phyloP scores from a whole-genome alignment of 1,139 yeast species.

The Candida sanyaensis region DNA sequence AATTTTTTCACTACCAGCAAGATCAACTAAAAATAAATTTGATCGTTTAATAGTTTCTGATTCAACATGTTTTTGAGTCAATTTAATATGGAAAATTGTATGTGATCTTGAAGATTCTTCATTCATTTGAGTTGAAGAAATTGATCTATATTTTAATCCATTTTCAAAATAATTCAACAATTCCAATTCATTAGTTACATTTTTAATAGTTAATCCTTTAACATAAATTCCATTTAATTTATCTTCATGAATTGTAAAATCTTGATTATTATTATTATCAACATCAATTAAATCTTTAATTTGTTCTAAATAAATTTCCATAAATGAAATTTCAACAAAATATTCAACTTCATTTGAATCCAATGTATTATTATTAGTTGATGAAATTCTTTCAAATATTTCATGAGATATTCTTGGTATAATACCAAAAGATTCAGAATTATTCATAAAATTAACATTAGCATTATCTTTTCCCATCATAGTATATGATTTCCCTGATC shows the following conservation, averaged over 20 bases:
- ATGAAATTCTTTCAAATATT: constrained; percentile 56
- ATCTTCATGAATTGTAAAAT: constrained; percentile 67
- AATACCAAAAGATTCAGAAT: constrained; percentile 52
- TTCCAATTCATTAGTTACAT: constrained; percentile 61
- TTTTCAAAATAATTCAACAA: constrained; percentile 54
- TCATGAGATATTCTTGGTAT: constrained; percentile 74
- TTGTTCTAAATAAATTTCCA: constrained; percentile 84
- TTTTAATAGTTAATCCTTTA: constrained; percentile 62
- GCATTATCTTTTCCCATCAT: constrained; percentile 62
- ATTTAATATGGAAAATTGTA: constrained; percentile 69
- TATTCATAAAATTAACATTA: constrained; percentile 6
- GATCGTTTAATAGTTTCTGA: constrained; percentile 64
- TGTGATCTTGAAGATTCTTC: constrained; percentile 80
- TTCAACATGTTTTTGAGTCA: constrained; percentile 58
- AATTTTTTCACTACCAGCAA: constrained; percentile 91
- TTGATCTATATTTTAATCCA: constrained; percentile 59
- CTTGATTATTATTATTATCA: constrained; percentile 24
- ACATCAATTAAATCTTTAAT: constrained; percentile 59
- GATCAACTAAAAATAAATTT: constrained; percentile 75
- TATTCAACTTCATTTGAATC: constrained; percentile 56
- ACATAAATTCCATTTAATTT: constrained; percentile 68
- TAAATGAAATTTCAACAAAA: constrained; percentile 68
- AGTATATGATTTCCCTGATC: constrained; percentile 84
- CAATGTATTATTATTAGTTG: constrained; percentile 38
- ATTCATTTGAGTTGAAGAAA: constrained; percentile 72